Base-by-base conservation (phyloP, 306 rosid species). In the Gillenia trifoliata region DNA sequence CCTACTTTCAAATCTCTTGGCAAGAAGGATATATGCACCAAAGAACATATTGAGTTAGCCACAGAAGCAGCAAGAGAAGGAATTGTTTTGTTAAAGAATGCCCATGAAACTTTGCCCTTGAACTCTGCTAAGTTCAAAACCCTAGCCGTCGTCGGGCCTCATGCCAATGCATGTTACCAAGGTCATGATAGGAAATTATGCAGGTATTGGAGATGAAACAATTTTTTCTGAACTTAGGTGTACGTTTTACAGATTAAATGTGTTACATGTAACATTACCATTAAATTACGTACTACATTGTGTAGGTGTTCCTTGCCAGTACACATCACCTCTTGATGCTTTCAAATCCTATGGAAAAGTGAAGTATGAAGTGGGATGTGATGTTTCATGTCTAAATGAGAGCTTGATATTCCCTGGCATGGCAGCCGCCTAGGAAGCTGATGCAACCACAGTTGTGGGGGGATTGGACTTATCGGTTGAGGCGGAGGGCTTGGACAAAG, bases 1-100 rank as follows among this genome's bases (percentile, higher is more conserved):
- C 73, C 73, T 20, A 13, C 26, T 38, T 52, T 38, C 4, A 33
- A 54, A 12, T 40, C 34, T 1, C 68, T 71, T n/a, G 77, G 77
- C 8, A 71, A 25, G 72, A 52, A 52, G 13, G 38, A 71, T 40
- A 45, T 78, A 8, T 71, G 82, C 57, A 11, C 50, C 4, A n/a
- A 28, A 19, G 68, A 71, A 64, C 73, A 78, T 43, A 54, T 52
- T 4, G 77, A 78, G 16, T 41, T 72, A 26, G 72, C 82, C 38
- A 33, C 36, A 34, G 73, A 78, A 64, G 82, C 82, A 52, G 82
- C 77, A 8, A 78, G 57, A 64, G 68, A 78, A 78, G 73, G 77
- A 8, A 63, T 77, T n/a, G 81, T 78, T 3, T 49, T 78, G 11
- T 34, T 78, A 6, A 78, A 71, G 30, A 71, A 71, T 41, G 75